Conservation (phyloP, 2,329 filamentous ascomycete species). For the Lecanoromycetidae sp. region DNA sequence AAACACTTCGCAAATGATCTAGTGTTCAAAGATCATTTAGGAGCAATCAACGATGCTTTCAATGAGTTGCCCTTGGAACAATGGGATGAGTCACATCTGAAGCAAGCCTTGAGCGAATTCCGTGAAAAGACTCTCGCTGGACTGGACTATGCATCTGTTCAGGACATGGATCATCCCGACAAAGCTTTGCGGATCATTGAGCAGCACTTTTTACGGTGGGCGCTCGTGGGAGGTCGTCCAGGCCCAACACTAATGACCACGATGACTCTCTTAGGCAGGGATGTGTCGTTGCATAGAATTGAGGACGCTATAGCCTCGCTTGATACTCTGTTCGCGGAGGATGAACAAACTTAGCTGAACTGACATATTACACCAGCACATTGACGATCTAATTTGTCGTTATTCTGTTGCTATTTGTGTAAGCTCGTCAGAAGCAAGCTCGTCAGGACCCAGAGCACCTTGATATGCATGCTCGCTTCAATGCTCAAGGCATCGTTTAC, state of each 20-base stretch:
- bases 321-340: background rate
- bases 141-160: no score
- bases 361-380: no score
- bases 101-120: no score
- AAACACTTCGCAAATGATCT: background rate
- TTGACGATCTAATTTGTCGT: no score
- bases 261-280: slow-evolving; percentile 44
- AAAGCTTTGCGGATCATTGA: slow-evolving; percentile 27
- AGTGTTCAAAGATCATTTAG: background rate
- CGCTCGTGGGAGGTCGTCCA: slow-evolving; percentile 39
- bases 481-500: background rate
- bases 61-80: background rate
- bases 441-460: no score
- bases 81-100: slow-evolving; percentile 2
- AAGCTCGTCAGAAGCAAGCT: no score
- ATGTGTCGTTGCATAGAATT: slow-evolving; percentile 38
- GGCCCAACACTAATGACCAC: slow-evolving; percentile 43
- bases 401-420: background rate
- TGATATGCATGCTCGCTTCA: slow-evolving; percentile 4
- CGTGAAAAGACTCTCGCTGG: no score
- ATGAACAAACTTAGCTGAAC: background rate
- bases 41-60: background rate
- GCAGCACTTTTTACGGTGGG: slow-evolving; percentile 46
- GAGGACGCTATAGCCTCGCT: slow-evolving; percentile 24
- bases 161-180: background rate